phyloP scores from a whole-genome alignment of 768 basidiomycete genomes.

The Phylloporus arenicola region DNA sequence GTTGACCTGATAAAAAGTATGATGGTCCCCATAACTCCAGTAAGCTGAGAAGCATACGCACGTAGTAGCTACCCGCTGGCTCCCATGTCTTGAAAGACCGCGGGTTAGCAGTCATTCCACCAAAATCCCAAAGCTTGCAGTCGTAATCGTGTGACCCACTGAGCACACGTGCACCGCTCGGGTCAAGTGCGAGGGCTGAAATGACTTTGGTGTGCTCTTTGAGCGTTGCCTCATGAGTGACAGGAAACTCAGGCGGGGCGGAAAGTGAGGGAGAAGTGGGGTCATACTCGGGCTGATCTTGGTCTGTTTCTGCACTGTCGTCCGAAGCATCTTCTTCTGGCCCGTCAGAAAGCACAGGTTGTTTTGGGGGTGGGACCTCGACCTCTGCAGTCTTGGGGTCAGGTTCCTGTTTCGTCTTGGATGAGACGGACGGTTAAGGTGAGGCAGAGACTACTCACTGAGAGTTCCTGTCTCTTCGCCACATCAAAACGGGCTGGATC shows the following conservation, averaged over 20 bases:
- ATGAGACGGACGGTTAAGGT: conserved; percentile 14
- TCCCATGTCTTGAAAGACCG: conserved; percentile 98
- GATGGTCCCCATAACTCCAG: not conserved
- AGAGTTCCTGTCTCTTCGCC: conserved; percentile 51
- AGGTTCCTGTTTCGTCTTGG: conserved; percentile 13
- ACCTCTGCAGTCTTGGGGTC: conserved; percentile 15
- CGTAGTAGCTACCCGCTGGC: conserved; percentile 88
- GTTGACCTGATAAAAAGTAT: conserved; percentile 55
- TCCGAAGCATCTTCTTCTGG: conserved; percentile 22
- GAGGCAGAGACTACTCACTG: conserved; percentile 24
- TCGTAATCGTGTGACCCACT: conserved; percentile 98
- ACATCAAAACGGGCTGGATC: conserved; percentile 79
- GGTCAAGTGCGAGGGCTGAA: conserved; percentile 87
- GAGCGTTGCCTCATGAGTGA: conserved; percentile 84
- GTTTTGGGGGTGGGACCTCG: conserved; percentile 8
- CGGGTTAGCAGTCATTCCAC: conserved; percentile 87
- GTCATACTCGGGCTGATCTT: conserved; percentile 48
- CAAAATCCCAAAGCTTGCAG: conserved; percentile 98
- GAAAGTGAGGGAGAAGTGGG: conserved; percentile 39
- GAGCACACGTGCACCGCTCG: conserved; percentile 85
- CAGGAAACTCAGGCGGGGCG: conserved; percentile 59
- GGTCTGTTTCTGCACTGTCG: conserved; percentile 16
- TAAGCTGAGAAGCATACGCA: conserved; percentile 29
- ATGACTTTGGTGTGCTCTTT: conserved; percentile 97
- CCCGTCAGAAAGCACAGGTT: conserved; percentile 7